These are phyloP conservation scores for Rhizoclosmatium globosum DNA, from an alignment of 192 early-diverging fungal species.

Conservation along the genomic window DNA sequence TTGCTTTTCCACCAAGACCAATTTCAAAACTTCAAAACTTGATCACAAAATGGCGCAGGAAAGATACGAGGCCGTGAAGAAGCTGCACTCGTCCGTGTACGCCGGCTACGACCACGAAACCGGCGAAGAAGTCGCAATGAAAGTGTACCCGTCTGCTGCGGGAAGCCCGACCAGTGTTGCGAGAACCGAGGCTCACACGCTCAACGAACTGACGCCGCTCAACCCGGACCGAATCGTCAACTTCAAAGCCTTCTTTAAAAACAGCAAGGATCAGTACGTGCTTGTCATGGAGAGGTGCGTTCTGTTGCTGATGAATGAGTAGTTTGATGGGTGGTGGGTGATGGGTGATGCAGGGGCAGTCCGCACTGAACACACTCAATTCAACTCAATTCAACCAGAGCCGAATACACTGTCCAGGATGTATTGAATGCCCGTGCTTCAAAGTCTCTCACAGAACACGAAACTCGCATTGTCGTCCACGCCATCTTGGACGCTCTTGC, in stretches of 20 bases:
- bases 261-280: slow-evolving; percentile 22
- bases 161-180: neutral
- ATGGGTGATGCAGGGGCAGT: no score
- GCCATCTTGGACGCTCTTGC: slow-evolving; percentile 13
- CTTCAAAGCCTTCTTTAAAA: slow-evolving; percentile 27
- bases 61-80: no score
- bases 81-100: neutral
- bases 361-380: no score
- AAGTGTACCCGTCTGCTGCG: slow-evolving; percentile 2
- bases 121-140: slow-evolving; percentile 27
- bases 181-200: slow-evolving; percentile 9
- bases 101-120: slow-evolving; percentile 24
- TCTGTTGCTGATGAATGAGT: neutral
- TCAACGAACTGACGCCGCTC: neutral
- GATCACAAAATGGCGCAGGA: no score
- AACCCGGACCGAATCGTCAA: slow-evolving; percentile 20
- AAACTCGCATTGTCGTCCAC: slow-evolving; percentile 44
- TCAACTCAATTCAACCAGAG: neutral
- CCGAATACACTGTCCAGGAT: slow-evolving; percentile 17
- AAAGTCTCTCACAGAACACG: slow-evolving; percentile 39
- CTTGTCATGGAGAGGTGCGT: slow-evolving; percentile 31
- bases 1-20: no score
- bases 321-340: no score
- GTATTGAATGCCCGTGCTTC: slow-evolving; percentile 15
- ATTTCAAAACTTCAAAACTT: no score